Percentiles rank a stretch among this genome's conserved stretches.
Conservation (phyloP, 495 filamentous ascomycete species). For the Aspergillus wentii region DNA sequence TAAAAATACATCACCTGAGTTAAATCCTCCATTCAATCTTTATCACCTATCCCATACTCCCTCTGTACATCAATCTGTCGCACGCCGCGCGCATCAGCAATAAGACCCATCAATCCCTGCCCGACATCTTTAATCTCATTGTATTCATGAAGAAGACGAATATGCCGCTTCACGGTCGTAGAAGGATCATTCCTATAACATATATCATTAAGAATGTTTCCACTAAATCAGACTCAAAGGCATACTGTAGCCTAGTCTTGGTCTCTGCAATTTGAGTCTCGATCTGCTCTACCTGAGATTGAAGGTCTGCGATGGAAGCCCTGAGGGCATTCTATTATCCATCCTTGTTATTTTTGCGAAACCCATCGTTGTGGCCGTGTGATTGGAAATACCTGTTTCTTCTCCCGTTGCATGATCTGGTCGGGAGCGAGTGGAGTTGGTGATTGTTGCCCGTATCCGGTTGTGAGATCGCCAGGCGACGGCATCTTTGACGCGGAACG, state of each 20-base stretch:
- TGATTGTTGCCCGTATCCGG: no score
- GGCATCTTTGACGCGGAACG: no score
- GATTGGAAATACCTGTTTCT: conserved; percentile 16
- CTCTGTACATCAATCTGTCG: conserved; percentile 57
- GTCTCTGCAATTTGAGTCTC: conserved; percentile 27
- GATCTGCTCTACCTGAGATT: conserved; percentile 23
- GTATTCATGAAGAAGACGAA: conserved; percentile 65
- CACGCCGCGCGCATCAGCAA: conserved; percentile 66
- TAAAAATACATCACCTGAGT: no score
- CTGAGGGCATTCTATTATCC: conserved; percentile 22
- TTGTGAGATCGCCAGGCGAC: no score
- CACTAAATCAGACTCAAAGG: neutral
- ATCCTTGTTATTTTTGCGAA: conserved; percentile 3
- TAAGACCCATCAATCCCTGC: conserved; percentile 65
- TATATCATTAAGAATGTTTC: neutral
- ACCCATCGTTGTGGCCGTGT: neutral
- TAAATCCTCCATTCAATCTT: conserved; percentile 33
- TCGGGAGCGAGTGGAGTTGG: conserved; percentile 1
- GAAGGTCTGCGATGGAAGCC: conserved; percentile 29
- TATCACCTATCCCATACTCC: conserved; percentile 44
- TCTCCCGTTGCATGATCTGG: conserved; percentile 9
- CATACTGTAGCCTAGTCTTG: conserved; percentile 34
- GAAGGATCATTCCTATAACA: conserved; percentile 24
- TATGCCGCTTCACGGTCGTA: conserved; percentile 58
- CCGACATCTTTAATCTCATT: conserved; percentile 76